Conservation (phyloP, 164 flowering plant species). For the Vitis cinerea region DNA sequence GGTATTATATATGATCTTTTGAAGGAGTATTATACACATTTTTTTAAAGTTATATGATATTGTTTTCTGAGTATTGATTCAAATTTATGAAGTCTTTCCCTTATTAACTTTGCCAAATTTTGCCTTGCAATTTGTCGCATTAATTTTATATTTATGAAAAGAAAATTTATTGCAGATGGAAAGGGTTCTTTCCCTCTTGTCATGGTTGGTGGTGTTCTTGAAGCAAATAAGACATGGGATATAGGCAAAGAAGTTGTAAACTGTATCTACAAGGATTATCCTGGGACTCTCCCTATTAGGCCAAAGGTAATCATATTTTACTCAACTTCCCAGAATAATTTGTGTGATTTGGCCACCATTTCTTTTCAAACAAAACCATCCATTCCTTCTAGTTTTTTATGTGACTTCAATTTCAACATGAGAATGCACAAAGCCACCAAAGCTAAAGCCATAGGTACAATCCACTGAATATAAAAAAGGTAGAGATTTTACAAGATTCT, state of each 20-base stretch:
- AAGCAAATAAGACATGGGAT: constrained; percentile 84
- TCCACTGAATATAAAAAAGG: too few species aligned
- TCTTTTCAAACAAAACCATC: background rate
- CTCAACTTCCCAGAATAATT: background rate
- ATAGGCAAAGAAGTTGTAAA: constrained; percentile 75
- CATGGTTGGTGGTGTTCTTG: constrained; percentile 97
- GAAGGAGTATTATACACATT: too few species aligned
- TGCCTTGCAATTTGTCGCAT: too few species aligned
- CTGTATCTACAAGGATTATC: constrained; percentile 56
- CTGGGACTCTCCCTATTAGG: constrained; percentile 67
- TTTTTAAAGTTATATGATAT: too few species aligned
- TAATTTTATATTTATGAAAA: background rate
- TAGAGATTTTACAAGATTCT: too few species aligned
- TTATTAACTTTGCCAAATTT: background rate
- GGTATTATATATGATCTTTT: too few species aligned
- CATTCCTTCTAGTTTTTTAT: background rate
- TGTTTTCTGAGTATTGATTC: background rate
- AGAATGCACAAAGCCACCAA: too few species aligned
- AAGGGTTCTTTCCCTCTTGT: constrained; percentile 74
- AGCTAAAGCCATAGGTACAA: too few species aligned
- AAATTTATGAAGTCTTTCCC: background rate
- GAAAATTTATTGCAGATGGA: constrained; percentile 60
- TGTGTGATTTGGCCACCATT: too few species aligned
- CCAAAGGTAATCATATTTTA: constrained; percentile 68
- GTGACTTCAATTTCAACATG: too few species aligned